Conservation (phyloP, 257 asterid species). For the Jasminum sambac region DNA sequence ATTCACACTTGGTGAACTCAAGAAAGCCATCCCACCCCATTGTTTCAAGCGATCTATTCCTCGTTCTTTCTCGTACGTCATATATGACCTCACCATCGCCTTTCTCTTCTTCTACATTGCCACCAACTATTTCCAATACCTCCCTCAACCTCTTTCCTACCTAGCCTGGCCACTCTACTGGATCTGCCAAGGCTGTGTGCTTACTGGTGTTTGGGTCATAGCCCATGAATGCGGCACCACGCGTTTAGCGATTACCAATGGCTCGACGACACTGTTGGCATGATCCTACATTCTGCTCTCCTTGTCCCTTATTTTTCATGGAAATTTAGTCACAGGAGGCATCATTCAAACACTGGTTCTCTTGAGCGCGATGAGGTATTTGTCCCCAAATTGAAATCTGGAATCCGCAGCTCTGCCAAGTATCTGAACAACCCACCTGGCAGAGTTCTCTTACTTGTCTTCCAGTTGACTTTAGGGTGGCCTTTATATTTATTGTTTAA, state of each 20-base stretch:
- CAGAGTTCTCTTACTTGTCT: conserved; percentile 42
- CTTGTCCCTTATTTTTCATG: conserved; percentile 60
- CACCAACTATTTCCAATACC: conserved; percentile 58
- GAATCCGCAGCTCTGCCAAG: conserved; percentile 39
- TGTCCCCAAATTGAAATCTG: conserved; percentile 60
- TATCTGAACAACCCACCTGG: conserved; percentile 69
- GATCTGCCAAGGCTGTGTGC: conserved; percentile 53
- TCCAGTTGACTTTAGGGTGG: conserved; percentile 75
- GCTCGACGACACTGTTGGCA: conserved; percentile 66
- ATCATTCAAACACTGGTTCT: conserved; percentile 70
- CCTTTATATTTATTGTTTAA: conserved; percentile 72
- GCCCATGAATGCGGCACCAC: conserved; percentile 64
- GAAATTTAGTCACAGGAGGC: conserved; percentile 58
- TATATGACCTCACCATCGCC: conserved; percentile 55
- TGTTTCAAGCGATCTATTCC: conserved; percentile 82
- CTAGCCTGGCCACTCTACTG: conserved; percentile 71
- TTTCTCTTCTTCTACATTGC: conserved; percentile 61
- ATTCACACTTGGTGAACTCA: conserved; percentile 64
- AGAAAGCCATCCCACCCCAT: conserved; percentile 88
- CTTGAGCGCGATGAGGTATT: conserved; percentile 81
- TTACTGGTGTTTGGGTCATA: conserved; percentile 53
- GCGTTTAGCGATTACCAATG: conserved; percentile 63
- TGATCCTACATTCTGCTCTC: conserved; percentile 43
- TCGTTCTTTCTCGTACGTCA: conserved; percentile 70
- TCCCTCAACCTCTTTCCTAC: conserved; percentile 50